phyloP scores from a whole-genome alignment of 768 basidiomycete species.

The Mrakia gelida region DNA sequence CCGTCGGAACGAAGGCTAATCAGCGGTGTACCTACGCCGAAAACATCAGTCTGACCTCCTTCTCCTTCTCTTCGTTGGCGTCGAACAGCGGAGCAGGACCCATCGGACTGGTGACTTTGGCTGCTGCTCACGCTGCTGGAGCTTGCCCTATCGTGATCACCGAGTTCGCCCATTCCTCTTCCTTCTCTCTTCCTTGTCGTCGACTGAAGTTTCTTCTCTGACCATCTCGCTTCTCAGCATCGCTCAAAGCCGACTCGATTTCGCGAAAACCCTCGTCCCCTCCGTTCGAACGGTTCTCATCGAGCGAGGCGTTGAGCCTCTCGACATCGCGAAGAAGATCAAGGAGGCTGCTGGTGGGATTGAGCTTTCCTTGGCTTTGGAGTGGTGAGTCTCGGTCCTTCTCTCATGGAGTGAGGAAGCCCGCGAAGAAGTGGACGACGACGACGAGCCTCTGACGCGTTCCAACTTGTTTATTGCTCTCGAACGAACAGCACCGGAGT shows the following conservation, averaged over 20 bases:
- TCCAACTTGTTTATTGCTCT: constrained; percentile 29
- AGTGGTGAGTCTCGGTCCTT: constrained; percentile 47
- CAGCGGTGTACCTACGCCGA: too few relatives aligned
- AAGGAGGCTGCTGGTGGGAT: constrained; percentile 41
- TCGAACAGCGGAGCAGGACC: constrained; percentile 46
- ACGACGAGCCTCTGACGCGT: background rate
- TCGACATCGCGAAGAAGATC: constrained; percentile 40
- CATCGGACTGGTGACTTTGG: constrained; percentile 48
- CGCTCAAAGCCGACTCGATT: constrained; percentile 44
- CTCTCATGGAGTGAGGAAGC: too few relatives aligned
- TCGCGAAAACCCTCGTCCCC: constrained; percentile 46
- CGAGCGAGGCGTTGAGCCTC: constrained; percentile 37
- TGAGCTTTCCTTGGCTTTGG: constrained; percentile 42
- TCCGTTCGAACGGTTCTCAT: constrained; percentile 45
- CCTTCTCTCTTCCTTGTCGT: background rate
- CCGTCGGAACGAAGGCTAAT: too few relatives aligned
- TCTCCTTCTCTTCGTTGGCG: too few relatives aligned
- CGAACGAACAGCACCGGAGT: constrained; percentile 45
- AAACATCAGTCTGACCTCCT: too few relatives aligned
- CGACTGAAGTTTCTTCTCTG: background rate
- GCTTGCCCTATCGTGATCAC: constrained; percentile 49
- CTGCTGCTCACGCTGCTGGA: constrained; percentile 46
- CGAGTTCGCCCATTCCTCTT: constrained; percentile 35
- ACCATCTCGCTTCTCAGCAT: constrained; percentile 33
- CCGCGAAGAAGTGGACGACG: constrained; percentile 13